These are phyloP conservation scores for Aspergillus pseudonomiae DNA, from an alignment of 2,329 filamentous ascomycete species.

Conservation along the genomic window DNA sequence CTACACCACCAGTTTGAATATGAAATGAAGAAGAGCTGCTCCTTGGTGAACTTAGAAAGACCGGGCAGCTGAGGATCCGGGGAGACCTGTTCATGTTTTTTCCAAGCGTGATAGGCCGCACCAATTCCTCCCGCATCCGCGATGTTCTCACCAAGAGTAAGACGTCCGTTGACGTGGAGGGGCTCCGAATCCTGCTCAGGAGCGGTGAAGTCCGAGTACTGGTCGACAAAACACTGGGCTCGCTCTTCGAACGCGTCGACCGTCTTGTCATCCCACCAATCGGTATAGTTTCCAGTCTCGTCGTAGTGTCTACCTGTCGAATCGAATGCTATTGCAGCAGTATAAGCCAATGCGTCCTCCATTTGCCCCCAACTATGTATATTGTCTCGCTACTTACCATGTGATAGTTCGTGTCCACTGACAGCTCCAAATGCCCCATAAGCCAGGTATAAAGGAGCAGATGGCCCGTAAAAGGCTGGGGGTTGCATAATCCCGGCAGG, in stretches of 20 bases:
- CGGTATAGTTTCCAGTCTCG: constrained; percentile 64
- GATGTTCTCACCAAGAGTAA: constrained; percentile 71
- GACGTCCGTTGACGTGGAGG: constrained; percentile 63
- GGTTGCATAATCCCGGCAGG: constrained; percentile 71
- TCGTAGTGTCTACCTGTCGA: constrained; percentile 67
- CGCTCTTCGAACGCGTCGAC: constrained; percentile 61
- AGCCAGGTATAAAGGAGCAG: constrained; percentile 65
- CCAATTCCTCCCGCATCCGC: constrained; percentile 70
- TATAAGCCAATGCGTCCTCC: constrained; percentile 8
- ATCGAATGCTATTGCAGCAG: constrained; percentile 59
- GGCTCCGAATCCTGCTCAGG: constrained; percentile 58
- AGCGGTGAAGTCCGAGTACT: constrained; percentile 65
- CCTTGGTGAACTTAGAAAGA: constrained; percentile 63
- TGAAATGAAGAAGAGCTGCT: constrained; percentile 70
- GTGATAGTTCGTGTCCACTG: constrained; percentile 70
- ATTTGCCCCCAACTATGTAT: background rate
- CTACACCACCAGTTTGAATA: constrained; percentile 70
- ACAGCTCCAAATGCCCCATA: constrained; percentile 72
- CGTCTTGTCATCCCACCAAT: constrained; percentile 69
- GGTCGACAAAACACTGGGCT: constrained; percentile 68
- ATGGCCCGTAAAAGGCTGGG: constrained; percentile 63
- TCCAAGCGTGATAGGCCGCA: constrained; percentile 68
- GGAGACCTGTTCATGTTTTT: constrained; percentile 57
- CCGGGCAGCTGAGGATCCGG: constrained; percentile 62
- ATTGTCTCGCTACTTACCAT: constrained; percentile 42